Evolutionary conservation across 1,284 basidiomycete species (phyloP).

Genomic region (Boletus holoroseus): DNA sequence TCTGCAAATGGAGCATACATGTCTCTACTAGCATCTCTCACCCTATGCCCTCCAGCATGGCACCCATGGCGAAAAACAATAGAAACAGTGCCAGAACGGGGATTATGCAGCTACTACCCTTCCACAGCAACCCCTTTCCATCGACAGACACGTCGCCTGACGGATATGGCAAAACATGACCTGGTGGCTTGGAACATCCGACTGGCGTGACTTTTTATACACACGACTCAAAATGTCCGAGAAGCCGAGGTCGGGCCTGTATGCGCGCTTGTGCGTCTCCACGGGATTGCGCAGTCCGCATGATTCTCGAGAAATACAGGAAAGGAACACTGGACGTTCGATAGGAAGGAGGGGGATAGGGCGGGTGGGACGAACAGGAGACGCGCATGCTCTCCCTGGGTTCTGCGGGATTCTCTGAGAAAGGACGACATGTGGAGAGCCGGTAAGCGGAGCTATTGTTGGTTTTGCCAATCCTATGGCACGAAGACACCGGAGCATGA

Average conservation of each 20-base stretch:
- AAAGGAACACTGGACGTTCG: constrained; percentile 1
- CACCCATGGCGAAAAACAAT: neutral
- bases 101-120: constrained; percentile 14
- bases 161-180: constrained; percentile 16
- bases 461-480: constrained; percentile 6
- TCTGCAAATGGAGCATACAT: constrained; percentile 1
- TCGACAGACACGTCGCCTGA: constrained; percentile 1
- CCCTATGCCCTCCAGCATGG: constrained; percentile 21
- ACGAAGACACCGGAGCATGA: constrained; percentile 1
- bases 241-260: constrained; percentile 9
- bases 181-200: neutral
- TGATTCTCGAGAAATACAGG: constrained; percentile 3
- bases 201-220: neutral
- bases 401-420: constrained; percentile 15
- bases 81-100: constrained; percentile 9
- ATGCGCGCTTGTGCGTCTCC: neutral
- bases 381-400: constrained; percentile 6
- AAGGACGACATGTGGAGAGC: constrained; percentile 10
- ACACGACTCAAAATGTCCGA: neutral
- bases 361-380: constrained; percentile 6
- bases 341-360: neutral
- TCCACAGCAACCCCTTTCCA: constrained; percentile 24
- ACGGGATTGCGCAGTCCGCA: constrained; percentile 9
- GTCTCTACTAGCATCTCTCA: neutral
- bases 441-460: constrained; percentile 18